Evolutionary conservation across 768 basidiomycete genomes (phyloP).

Genomic region (Calvatia gigantea): DNA sequence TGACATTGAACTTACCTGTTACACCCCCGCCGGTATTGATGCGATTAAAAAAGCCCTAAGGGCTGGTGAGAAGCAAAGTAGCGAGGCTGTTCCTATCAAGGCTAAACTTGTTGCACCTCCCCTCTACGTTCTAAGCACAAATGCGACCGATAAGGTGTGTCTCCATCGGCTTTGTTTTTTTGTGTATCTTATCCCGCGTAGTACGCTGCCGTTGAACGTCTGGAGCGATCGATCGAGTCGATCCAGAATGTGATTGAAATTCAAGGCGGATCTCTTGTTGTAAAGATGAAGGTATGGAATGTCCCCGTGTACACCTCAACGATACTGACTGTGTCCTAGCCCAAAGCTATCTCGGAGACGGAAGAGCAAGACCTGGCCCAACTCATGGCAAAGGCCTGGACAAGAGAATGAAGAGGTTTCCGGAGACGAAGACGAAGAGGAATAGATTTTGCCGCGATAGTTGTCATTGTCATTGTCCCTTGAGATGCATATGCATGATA

Average conservation of each 20-base stretch:
- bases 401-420: constrained; percentile 95
- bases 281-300: constrained; percentile 89
- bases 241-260: constrained; percentile 84
- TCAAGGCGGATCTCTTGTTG: constrained; percentile 79
- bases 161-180: not conserved
- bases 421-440: constrained; percentile 89
- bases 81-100: constrained; percentile 91
- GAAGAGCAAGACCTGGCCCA: constrained; percentile 97
- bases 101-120: constrained; percentile 96
- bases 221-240: constrained; percentile 90
- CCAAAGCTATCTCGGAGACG: constrained; percentile 95
- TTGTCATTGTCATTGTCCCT: too few relatives aligned
- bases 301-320: too few relatives aligned
- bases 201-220: constrained; percentile 86
- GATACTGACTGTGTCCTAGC: constrained; percentile 43
- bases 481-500: too few relatives aligned
- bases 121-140: constrained; percentile 92
- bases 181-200: constrained; percentile 20
- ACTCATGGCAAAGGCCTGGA: constrained; percentile 92
- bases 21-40: constrained; percentile 92
- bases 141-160: constrained; percentile 90
- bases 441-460: constrained; percentile 9
- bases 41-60: constrained; percentile 91
- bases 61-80: constrained; percentile 86
- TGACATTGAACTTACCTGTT: constrained; percentile 96